Percentiles rank a stretch among this genome's conserved stretches.
phyloP scores from a whole-genome alignment of 345 rosid species.

The Boechera divaricarpa region DNA sequence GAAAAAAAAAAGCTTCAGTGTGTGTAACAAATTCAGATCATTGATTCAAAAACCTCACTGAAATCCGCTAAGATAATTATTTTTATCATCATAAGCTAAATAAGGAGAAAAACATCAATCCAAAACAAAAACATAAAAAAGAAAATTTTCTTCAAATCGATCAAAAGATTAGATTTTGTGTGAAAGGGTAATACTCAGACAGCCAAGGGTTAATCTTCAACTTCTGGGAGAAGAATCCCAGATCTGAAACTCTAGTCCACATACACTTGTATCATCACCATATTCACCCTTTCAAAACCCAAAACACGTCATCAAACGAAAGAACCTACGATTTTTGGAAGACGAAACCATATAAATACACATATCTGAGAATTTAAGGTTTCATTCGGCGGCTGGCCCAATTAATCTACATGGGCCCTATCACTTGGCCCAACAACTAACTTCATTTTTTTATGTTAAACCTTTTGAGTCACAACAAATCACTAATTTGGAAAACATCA shows the following conservation, averaged over 20 bases:
- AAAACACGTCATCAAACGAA: neutral
- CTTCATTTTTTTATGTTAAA: neutral
- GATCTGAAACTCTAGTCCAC: conserved; percentile 99
- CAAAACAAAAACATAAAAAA: neutral
- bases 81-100: conserved; percentile 75
- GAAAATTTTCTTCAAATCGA: rapidly evolving
- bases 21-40: conserved; percentile 98
- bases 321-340: too few relatives aligned
- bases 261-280: conserved; percentile 62
- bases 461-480: too few relatives aligned
- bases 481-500: conserved; percentile 7
- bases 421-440: neutral
- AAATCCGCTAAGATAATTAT: conserved; percentile 93
- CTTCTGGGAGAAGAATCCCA: conserved; percentile 57
- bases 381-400: too few relatives aligned
- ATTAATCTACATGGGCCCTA: too few relatives aligned
- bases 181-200: conserved; percentile 72
- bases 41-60: conserved; percentile 69
- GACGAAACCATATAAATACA: too few relatives aligned
- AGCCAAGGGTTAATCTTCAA: conserved; percentile 99
- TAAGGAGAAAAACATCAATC: neutral
- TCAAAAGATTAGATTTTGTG: neutral
- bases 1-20: conserved; percentile 65
- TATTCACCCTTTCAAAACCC: conserved; percentile 16
- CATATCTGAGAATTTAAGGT: too few relatives aligned